Conservation (phyloP, 305 asterid genomes). For the Fraxinus nigra region DNA sequence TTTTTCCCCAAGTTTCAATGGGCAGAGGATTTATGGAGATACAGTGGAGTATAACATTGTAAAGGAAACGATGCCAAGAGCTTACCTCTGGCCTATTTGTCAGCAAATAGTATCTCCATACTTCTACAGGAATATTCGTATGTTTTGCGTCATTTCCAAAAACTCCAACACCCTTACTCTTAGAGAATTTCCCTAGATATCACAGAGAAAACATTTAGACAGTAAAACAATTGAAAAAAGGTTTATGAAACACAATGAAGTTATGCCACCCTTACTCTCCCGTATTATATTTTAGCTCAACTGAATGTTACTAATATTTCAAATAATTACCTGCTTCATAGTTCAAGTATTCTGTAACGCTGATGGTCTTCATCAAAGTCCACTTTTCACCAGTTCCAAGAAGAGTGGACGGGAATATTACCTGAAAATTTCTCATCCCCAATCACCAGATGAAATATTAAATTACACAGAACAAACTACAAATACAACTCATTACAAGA, state of each 20-base stretch:
- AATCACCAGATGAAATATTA: background rate
- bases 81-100: slow-evolving; percentile 19
- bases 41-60: background rate
- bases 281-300: background rate
- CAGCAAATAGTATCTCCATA: slow-evolving; percentile 90
- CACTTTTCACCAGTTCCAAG: slow-evolving; percentile 55
- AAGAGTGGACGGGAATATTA: slow-evolving; percentile 89
- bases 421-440: slow-evolving; percentile 45
- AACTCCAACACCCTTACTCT: slow-evolving; percentile 88
- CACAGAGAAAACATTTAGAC: background rate
- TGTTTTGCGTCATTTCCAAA: slow-evolving; percentile 92
- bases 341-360: slow-evolving; percentile 79
- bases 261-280: background rate
- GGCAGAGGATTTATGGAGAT: background rate
- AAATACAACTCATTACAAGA: background rate
- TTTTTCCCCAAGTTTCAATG: background rate
- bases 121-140: slow-evolving; percentile 84
- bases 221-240: slow-evolving; percentile 2
- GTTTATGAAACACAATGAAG: background rate
- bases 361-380: background rate
- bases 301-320: background rate
- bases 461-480: background rate
- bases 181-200: slow-evolving; percentile 77
- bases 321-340: slow-evolving; percentile 73
- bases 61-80: background rate